phyloP scores from a whole-genome alignment of 1,284 basidiomycete species.

The Cutaneotrichosporon cavernicola region DNA sequence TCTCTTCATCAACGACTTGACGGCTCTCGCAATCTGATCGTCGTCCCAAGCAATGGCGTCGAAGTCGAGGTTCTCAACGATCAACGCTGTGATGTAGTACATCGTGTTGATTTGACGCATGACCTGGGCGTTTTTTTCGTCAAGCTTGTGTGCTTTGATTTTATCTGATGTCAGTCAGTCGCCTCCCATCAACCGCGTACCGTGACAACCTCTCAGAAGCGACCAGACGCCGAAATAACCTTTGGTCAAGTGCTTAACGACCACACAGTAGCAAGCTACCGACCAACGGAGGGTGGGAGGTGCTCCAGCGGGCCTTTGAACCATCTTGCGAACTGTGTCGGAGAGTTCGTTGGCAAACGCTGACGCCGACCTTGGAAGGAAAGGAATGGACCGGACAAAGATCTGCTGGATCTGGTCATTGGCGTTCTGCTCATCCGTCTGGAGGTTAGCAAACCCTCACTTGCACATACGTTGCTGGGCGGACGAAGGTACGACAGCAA shows the following conservation, averaged over 20 bases:
- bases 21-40: slow-evolving; percentile 55
- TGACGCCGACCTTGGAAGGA: slow-evolving; percentile 79
- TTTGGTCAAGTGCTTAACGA: slow-evolving; percentile 79
- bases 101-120: slow-evolving; percentile 55
- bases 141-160: background rate
- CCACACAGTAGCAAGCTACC: slow-evolving; percentile 84
- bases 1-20: slow-evolving; percentile 8
- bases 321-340: slow-evolving; percentile 75
- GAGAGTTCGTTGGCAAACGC: slow-evolving; percentile 86
- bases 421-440: slow-evolving; percentile 78
- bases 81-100: slow-evolving; percentile 75
- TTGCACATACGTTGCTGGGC: slow-evolving; percentile 39
- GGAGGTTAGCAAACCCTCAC: slow-evolving; percentile 19
- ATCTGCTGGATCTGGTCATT: slow-evolving; percentile 83
- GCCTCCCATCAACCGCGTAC: slow-evolving; percentile 53
- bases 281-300: slow-evolving; percentile 80
- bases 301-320: slow-evolving; percentile 72
- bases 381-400: slow-evolving; percentile 77
- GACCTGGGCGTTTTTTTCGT: background rate
- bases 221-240: slow-evolving; percentile 74
- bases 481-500: slow-evolving; percentile 35
- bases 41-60: slow-evolving; percentile 68
- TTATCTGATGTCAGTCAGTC: slow-evolving; percentile 15
- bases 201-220: slow-evolving; percentile 76
- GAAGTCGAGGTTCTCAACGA: slow-evolving; percentile 85